These are phyloP conservation scores for Vaccinium corymbosum DNA, from an alignment of 148 eudicot genomes.

Conservation along the genomic window DNA sequence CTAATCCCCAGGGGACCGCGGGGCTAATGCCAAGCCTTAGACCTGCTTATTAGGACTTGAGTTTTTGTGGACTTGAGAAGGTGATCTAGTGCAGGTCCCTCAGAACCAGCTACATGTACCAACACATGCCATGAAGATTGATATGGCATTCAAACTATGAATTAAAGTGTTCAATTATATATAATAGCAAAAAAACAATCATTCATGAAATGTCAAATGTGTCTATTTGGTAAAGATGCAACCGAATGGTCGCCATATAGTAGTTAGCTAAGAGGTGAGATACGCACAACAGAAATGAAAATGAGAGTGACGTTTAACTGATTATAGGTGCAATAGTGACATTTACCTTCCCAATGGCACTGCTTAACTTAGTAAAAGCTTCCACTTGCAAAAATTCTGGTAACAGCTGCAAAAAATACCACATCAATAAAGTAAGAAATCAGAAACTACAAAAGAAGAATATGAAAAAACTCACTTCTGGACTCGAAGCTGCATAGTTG, in stretches of 20 bases:
- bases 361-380: constrained; percentile 90
- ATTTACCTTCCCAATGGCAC: constrained; percentile 91
- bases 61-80: background rate
- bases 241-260: constrained; percentile 4
- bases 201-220: background rate
- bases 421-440: constrained; percentile 17
- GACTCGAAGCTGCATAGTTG: constrained; percentile 85
- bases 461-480: constrained; percentile 64
- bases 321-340: background rate
- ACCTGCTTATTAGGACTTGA: background rate
- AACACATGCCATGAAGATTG: background rate
- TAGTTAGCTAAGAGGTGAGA: background rate
- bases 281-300: background rate
- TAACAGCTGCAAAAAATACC: constrained; percentile 52
- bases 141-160: background rate
- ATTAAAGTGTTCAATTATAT: background rate
- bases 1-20: too few species aligned
- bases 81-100: background rate
- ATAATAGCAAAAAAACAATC: background rate
- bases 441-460: constrained; percentile 13
- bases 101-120: background rate
- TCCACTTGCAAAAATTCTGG: constrained; percentile 97
- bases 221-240: background rate
- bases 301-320: background rate
- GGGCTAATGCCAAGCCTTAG: background rate